These are phyloP conservation scores for Plantago lanceolata DNA, from an alignment of 305 asterid species.

Conservation along the genomic window DNA sequence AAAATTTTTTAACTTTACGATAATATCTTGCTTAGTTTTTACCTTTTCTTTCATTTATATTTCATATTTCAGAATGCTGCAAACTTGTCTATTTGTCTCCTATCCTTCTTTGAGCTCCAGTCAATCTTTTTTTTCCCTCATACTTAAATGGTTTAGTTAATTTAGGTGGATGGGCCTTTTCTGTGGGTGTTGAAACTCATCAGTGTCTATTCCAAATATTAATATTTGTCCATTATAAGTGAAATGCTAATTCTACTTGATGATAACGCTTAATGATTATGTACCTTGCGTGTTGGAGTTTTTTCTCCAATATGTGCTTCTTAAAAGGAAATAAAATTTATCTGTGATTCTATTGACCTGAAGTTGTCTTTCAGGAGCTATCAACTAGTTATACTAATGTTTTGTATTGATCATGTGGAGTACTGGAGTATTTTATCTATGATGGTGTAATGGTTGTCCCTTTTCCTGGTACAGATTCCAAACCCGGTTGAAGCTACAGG, in stretches of 20 bases:
- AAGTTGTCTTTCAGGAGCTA: too few relatives aligned
- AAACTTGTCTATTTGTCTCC: constrained; percentile 3
- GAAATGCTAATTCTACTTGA: too few relatives aligned
- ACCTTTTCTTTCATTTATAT: constrained; percentile 21
- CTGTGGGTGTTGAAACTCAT: too few relatives aligned
- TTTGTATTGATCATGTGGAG: constrained; percentile 8
- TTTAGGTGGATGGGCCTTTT: background rate
- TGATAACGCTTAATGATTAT: too few relatives aligned
- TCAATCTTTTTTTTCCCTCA: constrained; percentile 4
- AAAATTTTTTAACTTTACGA: background rate
- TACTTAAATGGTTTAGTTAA: constrained; percentile 14
- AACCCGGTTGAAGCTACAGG: constrained; percentile 50
- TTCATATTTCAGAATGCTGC: constrained; percentile 23
- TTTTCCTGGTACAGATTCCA: constrained; percentile 61
- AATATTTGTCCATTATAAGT: too few relatives aligned
- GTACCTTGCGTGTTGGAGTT: too few relatives aligned
- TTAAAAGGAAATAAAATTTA: too few relatives aligned
- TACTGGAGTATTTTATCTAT: constrained; percentile 15
- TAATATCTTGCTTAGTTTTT: constrained; percentile 11
- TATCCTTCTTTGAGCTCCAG: constrained; percentile 10
- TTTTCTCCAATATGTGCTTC: too few relatives aligned
- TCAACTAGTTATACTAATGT: constrained; percentile 2
- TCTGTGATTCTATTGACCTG: too few relatives aligned
- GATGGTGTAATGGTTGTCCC: constrained; percentile 21
- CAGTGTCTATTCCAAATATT: too few relatives aligned